These are phyloP conservation scores for Scleroderma citrinum DNA, from an alignment of 768 basidiomycete genomes.

Conservation along the genomic window DNA sequence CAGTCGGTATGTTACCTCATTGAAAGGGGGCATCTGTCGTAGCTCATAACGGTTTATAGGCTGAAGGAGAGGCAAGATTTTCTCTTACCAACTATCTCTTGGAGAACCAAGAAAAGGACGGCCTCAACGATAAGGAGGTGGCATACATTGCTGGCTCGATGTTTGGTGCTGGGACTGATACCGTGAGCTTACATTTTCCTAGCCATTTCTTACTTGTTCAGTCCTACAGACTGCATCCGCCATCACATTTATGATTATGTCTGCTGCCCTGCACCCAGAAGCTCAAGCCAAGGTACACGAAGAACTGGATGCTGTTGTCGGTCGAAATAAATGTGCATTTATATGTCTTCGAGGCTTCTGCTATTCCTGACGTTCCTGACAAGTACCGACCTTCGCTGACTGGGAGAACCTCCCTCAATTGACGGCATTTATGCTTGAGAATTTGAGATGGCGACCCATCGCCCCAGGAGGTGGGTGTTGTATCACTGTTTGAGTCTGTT, in stretches of 20 bases:
- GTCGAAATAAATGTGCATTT: conserved; percentile 28
- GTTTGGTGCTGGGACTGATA: conserved; percentile 60
- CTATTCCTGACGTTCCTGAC: too few species aligned
- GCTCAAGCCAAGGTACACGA: conserved; percentile 30
- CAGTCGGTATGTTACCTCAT: conserved; percentile 32
- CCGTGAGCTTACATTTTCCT: conserved; percentile 23
- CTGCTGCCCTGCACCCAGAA: conserved; percentile 32
- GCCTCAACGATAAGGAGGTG: conserved; percentile 42
- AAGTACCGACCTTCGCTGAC: conserved; percentile 37
- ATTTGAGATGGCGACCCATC: conserved; percentile 35
- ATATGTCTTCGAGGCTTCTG: too few species aligned
- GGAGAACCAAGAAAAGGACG: conserved; percentile 32
- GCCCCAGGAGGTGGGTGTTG: too few species aligned
- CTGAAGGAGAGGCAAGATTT: conserved; percentile 3
- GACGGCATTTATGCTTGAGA: conserved; percentile 34
- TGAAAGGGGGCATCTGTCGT: background rate
- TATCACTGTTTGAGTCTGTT: too few species aligned
- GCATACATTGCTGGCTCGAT: conserved; percentile 57
- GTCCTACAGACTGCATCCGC: conserved; percentile 19
- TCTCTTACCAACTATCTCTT: conserved; percentile 50
- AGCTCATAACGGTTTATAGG: conserved; percentile 4
- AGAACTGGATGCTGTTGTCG: conserved; percentile 33
- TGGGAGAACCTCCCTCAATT: conserved; percentile 27
- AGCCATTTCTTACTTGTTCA: background rate
- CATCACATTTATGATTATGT: conserved; percentile 29